phyloP scores from a whole-genome alignment of 441 rosid genomes.

The Populus tomentosa region DNA sequence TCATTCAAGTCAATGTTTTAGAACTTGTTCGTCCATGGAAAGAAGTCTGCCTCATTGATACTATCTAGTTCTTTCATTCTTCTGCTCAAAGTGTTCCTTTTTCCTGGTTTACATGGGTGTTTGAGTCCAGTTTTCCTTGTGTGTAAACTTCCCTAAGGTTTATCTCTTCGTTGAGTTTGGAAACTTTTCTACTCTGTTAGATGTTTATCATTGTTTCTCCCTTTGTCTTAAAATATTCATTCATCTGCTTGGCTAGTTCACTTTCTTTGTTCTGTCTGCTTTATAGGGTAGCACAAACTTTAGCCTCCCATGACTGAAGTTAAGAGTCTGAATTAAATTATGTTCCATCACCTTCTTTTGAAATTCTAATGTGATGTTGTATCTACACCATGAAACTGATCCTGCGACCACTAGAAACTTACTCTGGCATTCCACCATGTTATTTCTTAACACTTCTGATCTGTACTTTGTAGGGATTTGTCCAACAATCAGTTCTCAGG shows the following conservation, averaged over 20 bases:
- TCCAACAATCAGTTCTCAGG: slow-evolving; percentile 77
- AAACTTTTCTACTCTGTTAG: background rate
- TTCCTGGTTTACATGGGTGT: background rate
- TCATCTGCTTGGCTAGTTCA: background rate
- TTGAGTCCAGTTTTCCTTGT: background rate
- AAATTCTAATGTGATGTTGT: background rate
- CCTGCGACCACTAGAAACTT: background rate
- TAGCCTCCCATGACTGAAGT: background rate
- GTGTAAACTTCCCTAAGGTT: background rate
- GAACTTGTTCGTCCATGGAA: background rate
- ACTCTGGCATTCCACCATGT: background rate
- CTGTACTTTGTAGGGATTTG: slow-evolving; percentile 57
- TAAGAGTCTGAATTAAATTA: background rate
- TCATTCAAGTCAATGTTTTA: background rate
- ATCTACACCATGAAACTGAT: background rate
- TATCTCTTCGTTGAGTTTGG: background rate
- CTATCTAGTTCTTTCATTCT: background rate
- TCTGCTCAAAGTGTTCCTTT: background rate
- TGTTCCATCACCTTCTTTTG: background rate
- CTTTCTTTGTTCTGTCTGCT: background rate
- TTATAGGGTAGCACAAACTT: background rate
- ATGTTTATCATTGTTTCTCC: background rate
- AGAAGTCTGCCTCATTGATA: background rate
- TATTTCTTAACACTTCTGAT: slow-evolving; percentile 1
- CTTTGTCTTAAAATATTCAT: background rate